These are phyloP conservation scores for Aspergillus sp. DNA, from an alignment of 2,329 filamentous ascomycete genomes.

Conservation along the genomic window DNA sequence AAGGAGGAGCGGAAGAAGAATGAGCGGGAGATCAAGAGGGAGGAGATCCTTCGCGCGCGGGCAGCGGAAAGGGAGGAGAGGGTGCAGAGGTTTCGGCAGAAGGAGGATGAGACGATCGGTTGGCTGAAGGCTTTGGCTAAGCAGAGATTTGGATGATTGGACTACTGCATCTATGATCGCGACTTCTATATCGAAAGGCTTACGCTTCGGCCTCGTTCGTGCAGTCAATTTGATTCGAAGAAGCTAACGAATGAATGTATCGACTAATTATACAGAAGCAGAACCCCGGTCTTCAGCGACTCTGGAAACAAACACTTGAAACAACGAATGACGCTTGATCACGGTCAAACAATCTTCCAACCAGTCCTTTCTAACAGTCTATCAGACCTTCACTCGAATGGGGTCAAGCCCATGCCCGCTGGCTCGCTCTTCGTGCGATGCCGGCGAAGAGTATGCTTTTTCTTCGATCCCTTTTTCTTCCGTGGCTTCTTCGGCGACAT, in stretches of 20 bases:
- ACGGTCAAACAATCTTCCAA: no score
- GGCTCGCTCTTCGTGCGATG: conserved; percentile 3
- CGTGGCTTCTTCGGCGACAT: conserved; percentile 4
- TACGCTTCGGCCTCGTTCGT: no score
- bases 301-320: not conserved
- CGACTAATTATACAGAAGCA: no score
- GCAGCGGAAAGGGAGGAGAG: conserved; percentile 72
- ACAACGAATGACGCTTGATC: no score
- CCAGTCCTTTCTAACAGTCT: no score
- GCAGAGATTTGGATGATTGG: conserved; percentile 59
- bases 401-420: conserved; percentile 3
- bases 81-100: conserved; percentile 57
- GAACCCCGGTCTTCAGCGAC: no score
- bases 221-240: no score
- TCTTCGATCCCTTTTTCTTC: conserved; percentile 3
- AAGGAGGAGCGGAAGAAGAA: conserved; percentile 64
- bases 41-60: conserved; percentile 68
- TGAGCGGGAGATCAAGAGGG: conserved; percentile 70
- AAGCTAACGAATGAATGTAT: no score
- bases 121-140: conserved; percentile 71
- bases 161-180: not conserved
- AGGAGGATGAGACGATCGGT: conserved; percentile 76
- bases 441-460: conserved; percentile 1
- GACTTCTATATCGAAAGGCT: not conserved
- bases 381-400: not conserved